Evolutionary conservation across 345 rosid genomes (phyloP), one percentile per base, ranked within the genome.

Genomic region (Raphanus raphanistrum): DNA sequence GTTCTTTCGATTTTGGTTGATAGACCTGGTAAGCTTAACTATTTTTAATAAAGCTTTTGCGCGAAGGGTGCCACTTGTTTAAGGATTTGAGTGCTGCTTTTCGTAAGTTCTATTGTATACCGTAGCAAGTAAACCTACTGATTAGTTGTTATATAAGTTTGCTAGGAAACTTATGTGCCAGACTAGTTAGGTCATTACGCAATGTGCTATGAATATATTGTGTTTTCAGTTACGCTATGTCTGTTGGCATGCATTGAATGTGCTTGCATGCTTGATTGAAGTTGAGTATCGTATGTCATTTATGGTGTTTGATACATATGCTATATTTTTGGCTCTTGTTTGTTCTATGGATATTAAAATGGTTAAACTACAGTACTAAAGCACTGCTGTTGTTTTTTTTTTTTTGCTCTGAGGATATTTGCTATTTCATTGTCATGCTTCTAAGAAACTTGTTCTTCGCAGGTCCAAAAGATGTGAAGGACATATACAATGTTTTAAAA

Each of bases 381-480:
- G 5, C 8, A 63, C 28, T 36, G 32, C 35, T 62, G 43, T 63
- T 63, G 52, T 63, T 27, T 52, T 28, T 65, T 28, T 65, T 28
- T 26, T 58, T 66, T 48, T 63, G 27, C 62, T 58, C 35, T 31
- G 57, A 41, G 52, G 54, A 32, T 16, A 28, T 41, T 59, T 61
- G 13, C 57, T 38, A 12, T 63, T 33, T 68, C 21, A 36, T 68
- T 62, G 13, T 63, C 68, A 45, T 70, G 68, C 35, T 75, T 54
- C 64, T 26, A 28, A 79, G 64, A 64, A 6, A 69, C 73, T 78
- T 83, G 9, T 48, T 79, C 57, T 54, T 60, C 82, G 77, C 87
- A 93, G 98, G 88, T 78, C 80, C 89, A 8, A 88, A 85, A 76
- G 97, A 94, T 64, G 90, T 87, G 31, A 92, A 90, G 83, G 97